Conservation (phyloP, 179 eudicot species). For the Beta macrorhiza region DNA sequence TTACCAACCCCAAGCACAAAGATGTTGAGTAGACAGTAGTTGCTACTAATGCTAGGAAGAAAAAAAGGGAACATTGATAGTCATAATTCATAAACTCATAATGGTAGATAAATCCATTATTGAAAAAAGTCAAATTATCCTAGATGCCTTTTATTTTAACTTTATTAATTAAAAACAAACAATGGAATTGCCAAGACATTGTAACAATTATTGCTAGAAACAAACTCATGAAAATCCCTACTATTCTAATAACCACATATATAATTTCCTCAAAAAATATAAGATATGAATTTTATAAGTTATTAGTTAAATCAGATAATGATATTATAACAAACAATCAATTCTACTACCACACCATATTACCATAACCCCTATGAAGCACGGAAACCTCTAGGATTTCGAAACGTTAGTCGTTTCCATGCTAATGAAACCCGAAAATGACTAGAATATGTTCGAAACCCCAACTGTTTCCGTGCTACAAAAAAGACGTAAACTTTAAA, state of each 20-base stretch:
- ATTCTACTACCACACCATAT: not conserved
- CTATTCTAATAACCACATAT: slow-evolving; percentile 11
- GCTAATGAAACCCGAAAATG: no score
- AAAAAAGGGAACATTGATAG: not conserved
- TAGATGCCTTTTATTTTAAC: not conserved
- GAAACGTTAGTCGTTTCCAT: no score
- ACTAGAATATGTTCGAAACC: no score
- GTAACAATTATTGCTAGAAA: slow-evolving; percentile 16
- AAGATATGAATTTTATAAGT: not conserved
- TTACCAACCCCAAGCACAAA: not conserved
- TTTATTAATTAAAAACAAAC: not conserved
- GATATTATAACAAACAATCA: slow-evolving; percentile 7
- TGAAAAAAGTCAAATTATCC: slow-evolving; percentile 10
- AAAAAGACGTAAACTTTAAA: not conserved
- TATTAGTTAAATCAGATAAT: slow-evolving; percentile 10
- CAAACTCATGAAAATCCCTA: slow-evolving; percentile 5
- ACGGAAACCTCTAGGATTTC: no score
- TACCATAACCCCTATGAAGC: no score
- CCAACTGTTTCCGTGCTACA: no score
- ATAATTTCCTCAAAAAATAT: not conserved
- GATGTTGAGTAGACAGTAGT: not conserved
- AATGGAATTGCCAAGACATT: not conserved
- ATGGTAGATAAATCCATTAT: slow-evolving; percentile 4
- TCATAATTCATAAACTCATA: slow-evolving; percentile 24
- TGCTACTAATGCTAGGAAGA: not conserved